Conservation (phyloP, 1,284 basidiomycete genomes). For the Cystobasidiaceae sp. region DNA sequence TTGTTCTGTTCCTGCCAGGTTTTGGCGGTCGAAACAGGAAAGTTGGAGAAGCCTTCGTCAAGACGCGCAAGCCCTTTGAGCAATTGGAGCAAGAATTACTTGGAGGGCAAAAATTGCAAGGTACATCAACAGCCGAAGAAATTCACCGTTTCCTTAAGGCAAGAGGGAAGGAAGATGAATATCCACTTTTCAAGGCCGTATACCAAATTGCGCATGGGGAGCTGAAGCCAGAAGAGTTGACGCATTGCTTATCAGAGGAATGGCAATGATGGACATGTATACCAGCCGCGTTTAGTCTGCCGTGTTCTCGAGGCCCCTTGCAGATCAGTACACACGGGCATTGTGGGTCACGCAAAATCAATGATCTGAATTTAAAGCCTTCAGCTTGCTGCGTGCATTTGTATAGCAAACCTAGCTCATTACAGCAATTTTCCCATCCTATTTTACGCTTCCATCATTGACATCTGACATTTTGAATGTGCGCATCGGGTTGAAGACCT, state of each 20-base stretch:
- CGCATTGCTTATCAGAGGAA: constrained; percentile 9
- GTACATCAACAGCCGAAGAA: constrained; percentile 49
- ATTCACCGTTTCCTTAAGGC: constrained; percentile 50
- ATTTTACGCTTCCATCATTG: too few species aligned
- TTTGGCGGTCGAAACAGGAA: constrained; percentile 56
- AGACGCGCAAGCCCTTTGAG: constrained; percentile 53
- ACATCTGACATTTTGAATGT: too few species aligned
- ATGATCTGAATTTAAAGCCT: too few species aligned
- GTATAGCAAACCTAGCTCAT: too few species aligned
- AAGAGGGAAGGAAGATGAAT: constrained; percentile 51
- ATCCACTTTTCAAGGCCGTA: constrained; percentile 52
- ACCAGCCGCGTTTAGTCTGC: too few species aligned
- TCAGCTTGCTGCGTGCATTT: too few species aligned
- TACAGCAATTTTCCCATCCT: too few species aligned
- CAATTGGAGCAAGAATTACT: constrained; percentile 55
- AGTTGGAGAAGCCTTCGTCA: constrained; percentile 54
- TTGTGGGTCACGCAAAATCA: too few species aligned
- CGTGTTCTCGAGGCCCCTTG: too few species aligned
- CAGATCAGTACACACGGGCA: too few species aligned
- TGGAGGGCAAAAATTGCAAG: constrained; percentile 55
- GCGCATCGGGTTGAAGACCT: too few species aligned
- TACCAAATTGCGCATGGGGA: constrained; percentile 15
- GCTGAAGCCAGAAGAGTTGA: constrained; percentile 7
- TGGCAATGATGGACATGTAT: too few species aligned
- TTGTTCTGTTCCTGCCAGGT: constrained; percentile 40